phyloP scores from a whole-genome alignment of 306 rosid genomes.

The Quercus dentata region DNA sequence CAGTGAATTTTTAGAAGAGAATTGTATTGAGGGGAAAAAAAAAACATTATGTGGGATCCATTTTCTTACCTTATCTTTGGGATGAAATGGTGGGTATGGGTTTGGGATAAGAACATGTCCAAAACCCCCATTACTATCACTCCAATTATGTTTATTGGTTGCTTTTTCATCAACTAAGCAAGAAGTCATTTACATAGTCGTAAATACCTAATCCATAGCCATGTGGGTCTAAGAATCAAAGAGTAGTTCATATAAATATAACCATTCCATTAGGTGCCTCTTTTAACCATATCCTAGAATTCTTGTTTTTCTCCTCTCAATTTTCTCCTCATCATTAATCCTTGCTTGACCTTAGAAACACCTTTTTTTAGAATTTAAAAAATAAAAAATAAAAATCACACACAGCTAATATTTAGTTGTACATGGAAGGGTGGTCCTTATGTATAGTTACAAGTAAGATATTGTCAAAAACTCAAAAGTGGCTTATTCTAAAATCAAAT shows the following conservation, averaged over 20 bases:
- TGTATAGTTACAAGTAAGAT: not conserved
- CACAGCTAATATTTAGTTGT: not conserved
- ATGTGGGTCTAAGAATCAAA: conserved; percentile 32
- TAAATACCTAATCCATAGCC: conserved; percentile 30
- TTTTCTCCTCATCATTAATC: no score
- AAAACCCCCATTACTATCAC: conserved; percentile 6
- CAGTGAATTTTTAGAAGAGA: conserved; percentile 29
- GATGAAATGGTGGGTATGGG: conserved; percentile 34
- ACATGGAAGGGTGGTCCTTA: not conserved
- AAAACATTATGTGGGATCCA: conserved; percentile 37
- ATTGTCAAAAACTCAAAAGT: not conserved
- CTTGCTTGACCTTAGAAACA: no score
- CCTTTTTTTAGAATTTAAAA: no score
- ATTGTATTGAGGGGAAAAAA: conserved; percentile 7
- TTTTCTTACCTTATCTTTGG: conserved; percentile 4
- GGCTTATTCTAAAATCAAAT: not conserved
- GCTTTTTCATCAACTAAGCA: conserved; percentile 33
- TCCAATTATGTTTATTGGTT: conserved; percentile 19
- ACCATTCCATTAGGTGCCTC: conserved; percentile 20
- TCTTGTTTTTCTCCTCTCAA: no score
- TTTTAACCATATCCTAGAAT: no score
- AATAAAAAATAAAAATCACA: no score
- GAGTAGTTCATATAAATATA: conserved; percentile 12
- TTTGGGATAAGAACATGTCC: conserved; percentile 5
- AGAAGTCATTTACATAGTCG: conserved; percentile 11